Conservation (phyloP, 257 asterid species). For the Gardenia jasminoides region DNA sequence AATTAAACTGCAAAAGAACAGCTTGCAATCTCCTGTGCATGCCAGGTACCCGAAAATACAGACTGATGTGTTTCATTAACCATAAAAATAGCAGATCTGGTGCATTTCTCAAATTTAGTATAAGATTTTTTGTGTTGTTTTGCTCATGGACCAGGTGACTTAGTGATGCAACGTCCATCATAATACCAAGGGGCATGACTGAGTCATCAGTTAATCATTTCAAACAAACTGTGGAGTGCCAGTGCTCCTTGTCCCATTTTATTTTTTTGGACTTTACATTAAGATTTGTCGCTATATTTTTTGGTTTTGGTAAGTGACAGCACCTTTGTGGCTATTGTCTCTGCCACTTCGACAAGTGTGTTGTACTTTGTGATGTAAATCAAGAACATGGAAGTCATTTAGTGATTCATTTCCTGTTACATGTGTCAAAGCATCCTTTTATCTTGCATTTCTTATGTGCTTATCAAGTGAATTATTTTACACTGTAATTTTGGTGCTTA, state of each 20-base stretch:
- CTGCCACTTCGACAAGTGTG: not conserved
- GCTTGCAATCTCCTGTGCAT: not conserved
- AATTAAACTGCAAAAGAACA: not conserved
- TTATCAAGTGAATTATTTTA: slow-evolving; percentile 3
- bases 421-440: not conserved
- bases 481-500: not conserved
- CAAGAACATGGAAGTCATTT: not conserved
- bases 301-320: not conserved
- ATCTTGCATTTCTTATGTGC: not conserved
- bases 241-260: not conserved
- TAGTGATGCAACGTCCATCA: not conserved
- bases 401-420: not conserved
- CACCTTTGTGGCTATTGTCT: too few relatives aligned
- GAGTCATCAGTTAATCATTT: not conserved
- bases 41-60: not conserved
- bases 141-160: not conserved
- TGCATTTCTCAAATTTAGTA: not conserved
- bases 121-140: not conserved
- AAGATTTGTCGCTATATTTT: too few relatives aligned
- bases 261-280: too few relatives aligned
- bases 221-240: not conserved
- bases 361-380: slow-evolving; percentile 2
- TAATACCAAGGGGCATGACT: not conserved
- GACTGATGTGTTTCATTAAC: not conserved
- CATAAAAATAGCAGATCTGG: not conserved